Percentiles rank a stretch among this genome's conserved stretches.
These are phyloP conservation scores for Blastobotrys serpentis DNA, from an alignment of 1,139 yeast species.

Conservation along the genomic window DNA sequence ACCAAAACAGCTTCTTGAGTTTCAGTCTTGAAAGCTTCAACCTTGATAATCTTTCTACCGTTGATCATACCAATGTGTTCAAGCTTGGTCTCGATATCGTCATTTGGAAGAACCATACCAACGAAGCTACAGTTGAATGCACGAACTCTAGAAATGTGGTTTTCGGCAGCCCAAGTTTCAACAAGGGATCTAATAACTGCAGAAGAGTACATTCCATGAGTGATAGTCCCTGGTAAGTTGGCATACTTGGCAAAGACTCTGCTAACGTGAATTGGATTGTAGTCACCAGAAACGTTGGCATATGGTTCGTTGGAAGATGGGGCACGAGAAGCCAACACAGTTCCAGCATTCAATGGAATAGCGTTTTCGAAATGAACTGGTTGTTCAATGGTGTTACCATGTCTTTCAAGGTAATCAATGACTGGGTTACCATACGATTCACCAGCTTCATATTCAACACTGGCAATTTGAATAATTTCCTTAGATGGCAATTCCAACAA, in stretches of 20 bases:
- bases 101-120: constrained; percentile 98
- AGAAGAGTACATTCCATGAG: constrained; percentile 98
- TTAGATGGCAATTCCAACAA: constrained; percentile 88
- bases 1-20: constrained; percentile 66
- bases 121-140: constrained; percentile 89
- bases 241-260: constrained; percentile 94
- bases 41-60: constrained; percentile 95
- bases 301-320: constrained; percentile 92
- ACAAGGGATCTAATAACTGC: constrained; percentile 93
- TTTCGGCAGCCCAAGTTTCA: constrained; percentile 98
- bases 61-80: constrained; percentile 99
- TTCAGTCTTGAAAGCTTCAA: constrained; percentile 81
- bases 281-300: constrained; percentile 97
- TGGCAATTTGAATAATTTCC: constrained; percentile 85
- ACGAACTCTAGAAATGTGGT: constrained; percentile 91
- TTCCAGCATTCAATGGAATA: constrained; percentile 79
- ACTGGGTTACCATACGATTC: constrained; percentile 97
- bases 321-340: constrained; percentile 69
- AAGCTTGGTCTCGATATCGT: constrained; percentile 78
- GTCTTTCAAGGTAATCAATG: constrained; percentile 85
- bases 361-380: constrained; percentile 87
- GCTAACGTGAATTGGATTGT: constrained; percentile 96
- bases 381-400: constrained; percentile 92
- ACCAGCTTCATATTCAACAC: constrained; percentile 87
- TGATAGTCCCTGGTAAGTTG: constrained; percentile 91